Conservation (phyloP, 2,329 filamentous ascomycete species). For the Nemania abortiva region DNA sequence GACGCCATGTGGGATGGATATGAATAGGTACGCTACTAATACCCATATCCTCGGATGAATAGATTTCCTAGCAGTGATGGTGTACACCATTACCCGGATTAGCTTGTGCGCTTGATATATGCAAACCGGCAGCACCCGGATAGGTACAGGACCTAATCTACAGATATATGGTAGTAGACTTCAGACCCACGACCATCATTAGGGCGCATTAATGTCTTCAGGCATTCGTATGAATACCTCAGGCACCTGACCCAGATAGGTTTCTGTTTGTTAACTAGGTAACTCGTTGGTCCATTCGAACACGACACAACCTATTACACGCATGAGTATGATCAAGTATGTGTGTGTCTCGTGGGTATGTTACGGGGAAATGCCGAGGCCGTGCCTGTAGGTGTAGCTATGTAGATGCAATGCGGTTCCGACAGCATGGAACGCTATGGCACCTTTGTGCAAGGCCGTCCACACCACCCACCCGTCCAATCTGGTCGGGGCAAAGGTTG, state of each 20-base stretch:
- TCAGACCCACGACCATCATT: too few species aligned
- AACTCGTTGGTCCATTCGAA: too few species aligned
- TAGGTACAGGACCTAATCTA: too few species aligned
- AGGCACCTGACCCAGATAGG: too few species aligned
- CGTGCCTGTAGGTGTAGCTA: background rate
- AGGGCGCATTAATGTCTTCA: too few species aligned
- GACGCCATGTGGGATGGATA: constrained; percentile 25
- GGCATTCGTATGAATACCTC: too few species aligned
- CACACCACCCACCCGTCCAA: background rate
- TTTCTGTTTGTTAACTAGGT: too few species aligned
- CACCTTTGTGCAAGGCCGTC: background rate
- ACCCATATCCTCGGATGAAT: background rate
- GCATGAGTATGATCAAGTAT: background rate
- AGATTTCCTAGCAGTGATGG: background rate
- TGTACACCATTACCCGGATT: too few species aligned
- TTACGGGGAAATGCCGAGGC: constrained; percentile 4
- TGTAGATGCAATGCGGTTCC: constrained; percentile 25
- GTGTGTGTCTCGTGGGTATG: background rate
- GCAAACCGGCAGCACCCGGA: too few species aligned
- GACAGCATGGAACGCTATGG: constrained; percentile 25
- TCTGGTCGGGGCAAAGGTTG: background rate
- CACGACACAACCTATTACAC: too few species aligned
- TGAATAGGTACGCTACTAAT: background rate
- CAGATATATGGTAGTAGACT: too few species aligned
- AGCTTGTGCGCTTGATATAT: too few species aligned